Base-by-base conservation (phyloP, 768 basidiomycete genomes). In the Boletus pseudo-olivaceus region DNA sequence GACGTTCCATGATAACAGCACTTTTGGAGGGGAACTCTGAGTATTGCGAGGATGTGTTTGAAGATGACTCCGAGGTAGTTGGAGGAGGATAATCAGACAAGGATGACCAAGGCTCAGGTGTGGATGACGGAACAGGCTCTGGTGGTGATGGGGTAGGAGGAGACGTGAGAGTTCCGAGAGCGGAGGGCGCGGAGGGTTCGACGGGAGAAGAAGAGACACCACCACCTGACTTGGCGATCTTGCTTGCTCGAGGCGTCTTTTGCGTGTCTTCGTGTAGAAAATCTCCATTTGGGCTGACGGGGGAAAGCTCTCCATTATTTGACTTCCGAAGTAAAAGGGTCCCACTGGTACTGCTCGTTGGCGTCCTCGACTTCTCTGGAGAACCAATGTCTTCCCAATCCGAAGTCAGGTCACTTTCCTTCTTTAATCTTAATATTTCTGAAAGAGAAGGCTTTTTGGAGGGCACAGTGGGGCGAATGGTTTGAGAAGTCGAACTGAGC, bases 81-180 rank as follows among this genome's bases (percentile, higher is more conserved):
- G 77, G 79, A 51, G 78, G 78, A 38, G 85, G 84, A 62, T 84
- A 88, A 60, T 85, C 84, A 51, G 87, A 86, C 46, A 87, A 65
- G 5, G 87, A 87, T 15, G 89, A 90, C 49, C 87, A 83, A 32
- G 88, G 88, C 71, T 91, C 88, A 7, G 87, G 86, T 14, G 90
- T 90, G 10, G 83, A 75, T 11, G 87, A 81, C 17, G 80, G 80
- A 30, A 79, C 73, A 50, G 79, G 80, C 55, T 86, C 85, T 41
- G 81, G 78, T 43, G 77, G 73, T 23, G 80, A 76, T 19, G 76
- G 74, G 58, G 55, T 73, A 62, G 55, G 75, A 62, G 55, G 75
- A 70, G 57, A 76, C 65, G 56, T 71, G 69, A 54, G 61, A 60
- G 54, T 69, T 52, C 48, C 66, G 51, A 69, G 65, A 45, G 56